Evolutionary conservation across 176 grass and related monocot species (phyloP).

Genomic region (Rhipidocladum racemiflorum): DNA sequence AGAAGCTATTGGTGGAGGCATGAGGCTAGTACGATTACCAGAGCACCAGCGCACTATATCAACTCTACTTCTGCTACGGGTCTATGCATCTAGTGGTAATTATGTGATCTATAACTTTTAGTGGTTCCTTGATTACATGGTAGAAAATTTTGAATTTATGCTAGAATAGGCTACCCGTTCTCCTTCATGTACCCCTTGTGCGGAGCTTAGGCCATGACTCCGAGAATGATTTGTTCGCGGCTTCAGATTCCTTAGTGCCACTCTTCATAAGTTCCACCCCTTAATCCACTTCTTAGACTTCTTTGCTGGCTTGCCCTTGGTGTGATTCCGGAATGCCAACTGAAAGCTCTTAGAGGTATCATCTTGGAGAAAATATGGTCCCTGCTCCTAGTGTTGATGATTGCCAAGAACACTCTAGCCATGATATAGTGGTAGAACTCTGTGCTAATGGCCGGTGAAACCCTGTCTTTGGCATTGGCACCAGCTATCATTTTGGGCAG

Average conservation of each 20-base stretch:
- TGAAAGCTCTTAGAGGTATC: conserved; percentile 55
- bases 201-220: conserved; percentile 55
- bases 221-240: conserved; percentile 32
- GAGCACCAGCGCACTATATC: no score
- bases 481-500: conserved; percentile 8
- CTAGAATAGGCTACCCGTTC: no score
- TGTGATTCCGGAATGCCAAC: conserved; percentile 27
- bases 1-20: no score
- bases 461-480: conserved; percentile 62
- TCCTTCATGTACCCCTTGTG: conserved; percentile 24
- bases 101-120: no score
- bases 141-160: no score
- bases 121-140: no score
- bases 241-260: conserved; percentile 33
- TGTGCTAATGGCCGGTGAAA: conserved; percentile 48
- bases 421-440: conserved; percentile 56
- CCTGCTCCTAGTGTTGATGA: conserved; percentile 16
- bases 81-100: no score
- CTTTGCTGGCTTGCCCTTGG: conserved; percentile 16
- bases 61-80: no score
- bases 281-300: conserved; percentile 73
- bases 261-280: conserved; percentile 72
- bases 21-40: no score
- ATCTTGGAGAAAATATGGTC: conserved; percentile 33
- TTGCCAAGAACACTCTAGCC: conserved; percentile 29